Percentiles rank a stretch among this genome's conserved stretches.
These are phyloP conservation scores for Spergularia marina DNA, from an alignment of 148 eudicot species.

Conservation along the genomic window DNA sequence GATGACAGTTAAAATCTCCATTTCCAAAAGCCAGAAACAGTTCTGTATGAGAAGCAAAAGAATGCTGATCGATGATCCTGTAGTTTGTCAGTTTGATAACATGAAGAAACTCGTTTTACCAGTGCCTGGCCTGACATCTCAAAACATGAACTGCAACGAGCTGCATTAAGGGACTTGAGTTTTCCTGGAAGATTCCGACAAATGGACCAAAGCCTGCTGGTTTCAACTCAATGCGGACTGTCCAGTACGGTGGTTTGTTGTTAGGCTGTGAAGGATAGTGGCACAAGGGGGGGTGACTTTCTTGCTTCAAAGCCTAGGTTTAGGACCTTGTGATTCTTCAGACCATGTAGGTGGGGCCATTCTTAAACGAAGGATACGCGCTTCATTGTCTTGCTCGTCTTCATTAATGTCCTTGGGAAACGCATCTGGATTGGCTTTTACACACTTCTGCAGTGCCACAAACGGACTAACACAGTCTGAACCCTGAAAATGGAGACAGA, in stretches of 20 bases:
- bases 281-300: neutral
- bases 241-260: neutral
- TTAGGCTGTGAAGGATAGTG: neutral
- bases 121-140: too few species aligned
- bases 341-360: conserved; percentile 75
- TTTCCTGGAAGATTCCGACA: neutral
- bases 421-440: conserved; percentile 75
- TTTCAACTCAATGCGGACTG: neutral
- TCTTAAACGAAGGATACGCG: conserved; percentile 39
- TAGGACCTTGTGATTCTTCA: conserved; percentile 39
- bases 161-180: too few species aligned
- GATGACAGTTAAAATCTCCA: neutral
- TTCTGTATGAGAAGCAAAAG: neutral
- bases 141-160: too few species aligned
- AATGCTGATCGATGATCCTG: neutral
- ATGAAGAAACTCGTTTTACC: too few species aligned
- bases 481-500: conserved; percentile 42
- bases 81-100: too few species aligned
- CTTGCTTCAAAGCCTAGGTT: conserved; percentile 42
- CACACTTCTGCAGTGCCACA: conserved; percentile 74
- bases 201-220: neutral
- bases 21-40: neutral
- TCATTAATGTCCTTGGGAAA: conserved; percentile 63
- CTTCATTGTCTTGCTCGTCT: conserved; percentile 44
- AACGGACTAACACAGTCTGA: conserved; percentile 89